Percentiles rank a stretch among this genome's conserved stretches.
phyloP scores from a whole-genome alignment of 305 asterid species.

The Plantago lanceolata region DNA sequence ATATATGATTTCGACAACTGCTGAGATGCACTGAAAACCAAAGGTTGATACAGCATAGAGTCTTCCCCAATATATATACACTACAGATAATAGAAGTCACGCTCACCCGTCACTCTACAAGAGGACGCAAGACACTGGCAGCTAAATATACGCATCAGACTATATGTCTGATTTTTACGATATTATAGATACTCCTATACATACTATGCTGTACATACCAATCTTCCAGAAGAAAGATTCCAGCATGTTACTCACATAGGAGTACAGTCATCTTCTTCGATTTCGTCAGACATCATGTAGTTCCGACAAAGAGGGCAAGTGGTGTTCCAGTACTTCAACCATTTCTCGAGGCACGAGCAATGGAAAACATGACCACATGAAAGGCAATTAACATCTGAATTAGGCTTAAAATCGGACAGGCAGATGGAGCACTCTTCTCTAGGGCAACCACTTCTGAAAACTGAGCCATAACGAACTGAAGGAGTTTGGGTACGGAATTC shows the following conservation, averaged over 20 bases:
- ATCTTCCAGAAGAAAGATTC: slow-evolving; percentile 18
- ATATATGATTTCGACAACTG: slow-evolving; percentile 11
- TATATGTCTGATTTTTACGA: slow-evolving; percentile 9
- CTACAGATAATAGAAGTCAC: slow-evolving; percentile 29
- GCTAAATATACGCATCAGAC: slow-evolving; percentile 31
- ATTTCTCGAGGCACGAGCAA: slow-evolving; percentile 68
- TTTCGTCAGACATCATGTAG: slow-evolving; percentile 61
- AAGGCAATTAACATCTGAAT: slow-evolving; percentile 64
- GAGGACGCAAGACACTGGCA: slow-evolving; percentile 62
- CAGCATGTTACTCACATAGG: slow-evolving; percentile 57
- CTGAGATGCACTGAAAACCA: slow-evolving; percentile 20
- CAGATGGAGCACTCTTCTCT: slow-evolving; percentile 82
- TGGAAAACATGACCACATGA: slow-evolving; percentile 93
- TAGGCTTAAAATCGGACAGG: slow-evolving; percentile 61
- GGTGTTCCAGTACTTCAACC: slow-evolving; percentile 80
- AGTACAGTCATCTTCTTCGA: slow-evolving; percentile 52
- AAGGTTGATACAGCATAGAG: slow-evolving; percentile 20
- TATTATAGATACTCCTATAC: slow-evolving; percentile 11
- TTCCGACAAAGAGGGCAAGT: slow-evolving; percentile 98
- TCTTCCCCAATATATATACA: slow-evolving; percentile 33
- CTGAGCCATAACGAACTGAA: slow-evolving; percentile 49
- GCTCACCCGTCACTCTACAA: slow-evolving; percentile 67
- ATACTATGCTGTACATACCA: slow-evolving; percentile 30
- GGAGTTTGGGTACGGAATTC: slow-evolving; percentile 70
- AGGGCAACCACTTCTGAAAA: slow-evolving; percentile 28